These are phyloP conservation scores for Dictyostelium firmibasis DNA, from an alignment of 78 protist species.

Conservation along the genomic window DNA sequence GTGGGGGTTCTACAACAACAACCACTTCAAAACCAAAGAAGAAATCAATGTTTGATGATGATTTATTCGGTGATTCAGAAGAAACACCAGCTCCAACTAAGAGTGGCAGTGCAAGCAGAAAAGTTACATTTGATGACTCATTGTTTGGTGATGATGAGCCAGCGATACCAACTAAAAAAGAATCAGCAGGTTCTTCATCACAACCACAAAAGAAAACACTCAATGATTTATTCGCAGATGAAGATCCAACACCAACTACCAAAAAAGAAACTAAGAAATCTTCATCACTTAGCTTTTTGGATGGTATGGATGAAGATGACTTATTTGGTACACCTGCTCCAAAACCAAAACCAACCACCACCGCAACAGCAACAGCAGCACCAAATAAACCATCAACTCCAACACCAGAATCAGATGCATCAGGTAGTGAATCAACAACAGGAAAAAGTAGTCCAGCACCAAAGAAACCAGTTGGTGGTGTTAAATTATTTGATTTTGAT, in stretches of 20 bases:
- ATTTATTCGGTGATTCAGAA: constrained; percentile 36
- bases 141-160: constrained; percentile 53
- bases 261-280: not conserved
- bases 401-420: not conserved
- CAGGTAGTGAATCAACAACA: not conserved
- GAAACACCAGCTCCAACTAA: not conserved
- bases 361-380: not conserved
- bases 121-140: constrained; percentile 49
- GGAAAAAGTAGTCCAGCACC: not conserved
- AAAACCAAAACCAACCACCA: not conserved
- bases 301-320: constrained; percentile 19
- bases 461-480: constrained; percentile 80
- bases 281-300: not conserved
- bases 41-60: constrained; percentile 46
- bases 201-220: constrained; percentile 36
- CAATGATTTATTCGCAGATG: constrained; percentile 38
- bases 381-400: not conserved
- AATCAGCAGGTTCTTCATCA: not conserved
- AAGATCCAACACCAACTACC: not conserved
- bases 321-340: constrained; percentile 12
- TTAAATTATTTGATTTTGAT: constrained; percentile 72
- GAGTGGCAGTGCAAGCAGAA: not conserved
- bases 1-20: not conserved
- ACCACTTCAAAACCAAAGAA: not conserved
- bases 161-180: not conserved